Evolutionary conservation across 1,139 yeast species (phyloP), one percentile per base, ranked within the genome.

Genomic region (Candida sp.): DNA sequence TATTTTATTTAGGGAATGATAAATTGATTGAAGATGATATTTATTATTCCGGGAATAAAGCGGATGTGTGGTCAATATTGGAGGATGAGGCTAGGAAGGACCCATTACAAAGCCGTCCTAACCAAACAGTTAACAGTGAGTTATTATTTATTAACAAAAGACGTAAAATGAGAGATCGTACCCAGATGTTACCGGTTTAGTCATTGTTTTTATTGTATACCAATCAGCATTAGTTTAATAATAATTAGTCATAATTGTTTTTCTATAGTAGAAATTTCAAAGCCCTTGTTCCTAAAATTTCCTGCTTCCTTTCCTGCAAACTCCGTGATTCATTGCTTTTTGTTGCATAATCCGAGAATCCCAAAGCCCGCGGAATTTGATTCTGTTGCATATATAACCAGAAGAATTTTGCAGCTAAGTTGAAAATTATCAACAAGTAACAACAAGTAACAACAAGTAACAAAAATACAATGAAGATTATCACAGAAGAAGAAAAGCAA

Each of bases 1-100:
- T 88, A 33, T 65, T 87, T 37, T 87, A 85, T 56, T 70, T 86
- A 51, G 96, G 96, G 5, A 83, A 81, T 54, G 73, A 71, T 43
- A 70, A 70, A 46, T 61, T 73, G 41, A 66, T 73, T 36, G 78
- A 72, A 43, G 66, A 65, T 39, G 73, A 72, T 45, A 55, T 71
- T 33, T 72, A 70, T 55, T 72, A 66, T 45, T 61, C 63, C 2
- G 70, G 69, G 5, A 53, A 66, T 5, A 60, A 63, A 35, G 59
- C 67, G 32, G 58, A 59, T 2, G 50, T 60, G 8, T 55, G 59
- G 43, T 56, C 64, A 3, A 55, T 57, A 3, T 48, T 63, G 34
- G 57, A 57, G 27, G 55, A 74, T 9, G 75, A 71, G 46, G 58
- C 61, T 36, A 73, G 70, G 36, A 75, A 69, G 37, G 54, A 50